phyloP scores from a whole-genome alignment of 768 basidiomycete species.

The Lactarius hatsudake region DNA sequence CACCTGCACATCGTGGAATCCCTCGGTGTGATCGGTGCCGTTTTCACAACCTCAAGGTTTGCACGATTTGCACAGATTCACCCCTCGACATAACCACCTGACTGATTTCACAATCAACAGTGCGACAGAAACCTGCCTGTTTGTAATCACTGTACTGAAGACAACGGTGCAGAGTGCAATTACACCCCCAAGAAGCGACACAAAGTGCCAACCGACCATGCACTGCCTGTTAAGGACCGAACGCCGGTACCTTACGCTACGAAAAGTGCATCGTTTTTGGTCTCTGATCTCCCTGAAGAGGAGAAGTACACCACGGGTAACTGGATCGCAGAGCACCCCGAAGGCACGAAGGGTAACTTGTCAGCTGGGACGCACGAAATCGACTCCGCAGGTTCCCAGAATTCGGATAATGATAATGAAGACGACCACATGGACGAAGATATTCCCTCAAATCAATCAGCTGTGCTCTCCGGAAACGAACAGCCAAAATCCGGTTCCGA shows the following conservation, averaged over 20 bases:
- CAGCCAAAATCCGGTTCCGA: slow-evolving; percentile 11
- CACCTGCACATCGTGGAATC: slow-evolving; percentile 72
- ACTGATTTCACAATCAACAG: slow-evolving; percentile 35
- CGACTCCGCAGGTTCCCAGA: slow-evolving; percentile 23
- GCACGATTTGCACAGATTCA: slow-evolving; percentile 25
- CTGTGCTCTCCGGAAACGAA: slow-evolving; percentile 11
- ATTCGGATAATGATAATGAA: slow-evolving; percentile 27
- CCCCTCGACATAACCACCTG: slow-evolving; percentile 14
- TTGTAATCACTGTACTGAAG: slow-evolving; percentile 63
- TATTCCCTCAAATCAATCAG: background rate
- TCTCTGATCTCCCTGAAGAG: slow-evolving; percentile 40
- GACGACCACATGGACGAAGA: slow-evolving; percentile 25
- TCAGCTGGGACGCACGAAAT: slow-evolving; percentile 19
- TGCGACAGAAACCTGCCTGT: slow-evolving; percentile 71
- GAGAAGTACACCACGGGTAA: slow-evolving; percentile 34
- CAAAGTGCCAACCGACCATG: slow-evolving; percentile 49
- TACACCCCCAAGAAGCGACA: slow-evolving; percentile 72
- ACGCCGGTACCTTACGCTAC: slow-evolving; percentile 42
- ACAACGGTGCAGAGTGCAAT: slow-evolving; percentile 55
- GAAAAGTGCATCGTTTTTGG: slow-evolving; percentile 49
- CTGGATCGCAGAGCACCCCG: slow-evolving; percentile 29
- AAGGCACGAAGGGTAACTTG: slow-evolving; percentile 18
- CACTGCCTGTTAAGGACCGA: slow-evolving; percentile 35
- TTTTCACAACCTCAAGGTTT: slow-evolving; percentile 61
- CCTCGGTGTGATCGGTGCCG: slow-evolving; percentile 73